Evolutionary conservation across 2,329 filamentous ascomycete genomes (phyloP), one percentile per base, ranked within the genome.

Genomic region (Ilyonectria destructans): DNA sequence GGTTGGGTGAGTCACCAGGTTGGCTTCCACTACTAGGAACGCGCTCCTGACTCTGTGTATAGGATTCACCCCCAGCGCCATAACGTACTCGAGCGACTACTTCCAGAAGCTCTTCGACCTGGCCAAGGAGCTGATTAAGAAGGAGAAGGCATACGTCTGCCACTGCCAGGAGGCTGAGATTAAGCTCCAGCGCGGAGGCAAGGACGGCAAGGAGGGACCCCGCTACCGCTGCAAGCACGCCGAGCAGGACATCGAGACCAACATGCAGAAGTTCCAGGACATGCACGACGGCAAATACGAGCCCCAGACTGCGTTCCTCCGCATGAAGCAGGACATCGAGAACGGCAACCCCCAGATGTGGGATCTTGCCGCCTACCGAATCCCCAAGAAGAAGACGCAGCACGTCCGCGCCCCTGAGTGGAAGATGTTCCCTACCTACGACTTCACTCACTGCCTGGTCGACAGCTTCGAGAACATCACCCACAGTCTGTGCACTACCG

Each of bases 391-490:
- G 48, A 83, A 89, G 65, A 86, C 86, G 68, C 87, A 90, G 49
- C 94, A 97, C 79, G 90, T 94, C 81, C 89, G 93, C 40, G 97
- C 95, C 0, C 94, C 93, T 33, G 90, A 92, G 78, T 98, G 95
- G 95, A 92, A 91, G 81, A 97, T 98, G 70, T 98, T 97, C 80
- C 96, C 96, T 0, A 97, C 96, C 0, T 98, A 98, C 77, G 95
- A 97, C 80, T 97, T 97, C 79, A 93, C 92, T 0, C 94, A 97
- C 84, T 97, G 93, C 80, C 85, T 98, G 23, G 96, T 93, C 75
- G 96, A 98, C 86, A 95, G 93, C 73, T 94, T 97, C 71, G 96
- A 99, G 81, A 89, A 89, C 19, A 97, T 98, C 76, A 95, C 95
- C 0, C 96, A 98, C 84, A 96, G 92, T 15, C 86, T 98, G 21